Evolutionary conservation across 495 filamentous ascomycete species (phyloP).

Genomic region (Cercophora sp.): DNA sequence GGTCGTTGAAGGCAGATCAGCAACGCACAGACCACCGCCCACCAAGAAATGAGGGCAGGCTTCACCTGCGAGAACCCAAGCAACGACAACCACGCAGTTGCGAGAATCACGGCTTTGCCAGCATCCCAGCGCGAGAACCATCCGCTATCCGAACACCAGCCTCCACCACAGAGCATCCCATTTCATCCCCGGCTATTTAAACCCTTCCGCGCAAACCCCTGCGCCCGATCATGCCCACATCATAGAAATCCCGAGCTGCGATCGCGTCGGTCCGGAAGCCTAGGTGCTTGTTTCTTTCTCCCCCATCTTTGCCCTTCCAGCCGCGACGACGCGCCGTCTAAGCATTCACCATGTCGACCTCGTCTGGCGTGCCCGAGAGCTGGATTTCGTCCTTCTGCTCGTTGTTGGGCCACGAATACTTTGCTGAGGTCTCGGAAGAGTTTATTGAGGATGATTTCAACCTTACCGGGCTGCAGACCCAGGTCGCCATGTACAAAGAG

Average conservation of each 20-base stretch:
- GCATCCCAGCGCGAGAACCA: background rate
- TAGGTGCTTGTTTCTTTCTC: too few relatives aligned
- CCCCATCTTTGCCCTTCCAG: too few relatives aligned
- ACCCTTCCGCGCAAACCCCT: conserved; percentile 6
- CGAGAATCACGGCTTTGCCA: background rate
- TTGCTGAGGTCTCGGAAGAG: conserved; percentile 96
- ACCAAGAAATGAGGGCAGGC: conserved; percentile 24
- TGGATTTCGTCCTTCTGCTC: conserved; percentile 98
- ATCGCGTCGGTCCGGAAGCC: conserved; percentile 19
- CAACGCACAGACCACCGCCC: conserved; percentile 17
- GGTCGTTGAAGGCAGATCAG: conserved; percentile 6
- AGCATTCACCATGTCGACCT: conserved; percentile 53
- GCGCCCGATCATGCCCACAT: conserved; percentile 25
- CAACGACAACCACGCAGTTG: background rate
- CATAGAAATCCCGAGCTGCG: conserved; percentile 20
- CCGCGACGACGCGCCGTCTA: background rate
- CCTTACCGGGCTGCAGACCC: conserved; percentile 86
- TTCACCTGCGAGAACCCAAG: conserved; percentile 18
- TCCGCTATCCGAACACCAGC: background rate
- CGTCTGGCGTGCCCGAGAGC: conserved; percentile 81
- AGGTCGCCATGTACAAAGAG: conserved; percentile 99
- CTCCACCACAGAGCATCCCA: background rate
- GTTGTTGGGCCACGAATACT: conserved; percentile 94
- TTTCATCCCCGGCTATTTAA: background rate
- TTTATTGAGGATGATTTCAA: conserved; percentile 99